phyloP scores from a whole-genome alignment of 179 eudicot species.

The Heliamphora pulchella region DNA sequence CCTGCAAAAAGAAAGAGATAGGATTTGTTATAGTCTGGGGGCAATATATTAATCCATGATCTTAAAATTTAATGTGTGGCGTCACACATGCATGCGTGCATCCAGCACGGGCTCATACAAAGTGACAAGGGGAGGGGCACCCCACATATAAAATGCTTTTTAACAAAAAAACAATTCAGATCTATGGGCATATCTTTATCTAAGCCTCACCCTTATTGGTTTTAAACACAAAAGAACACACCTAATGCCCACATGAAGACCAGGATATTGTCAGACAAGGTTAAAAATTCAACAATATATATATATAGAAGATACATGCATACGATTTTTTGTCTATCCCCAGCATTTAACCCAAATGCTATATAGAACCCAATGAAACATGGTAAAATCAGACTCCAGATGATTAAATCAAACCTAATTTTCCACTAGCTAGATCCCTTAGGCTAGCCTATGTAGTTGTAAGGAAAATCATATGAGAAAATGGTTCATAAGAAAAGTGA shows the following conservation, averaged over 20 bases:
- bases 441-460: too few relatives aligned
- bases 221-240: neutral
- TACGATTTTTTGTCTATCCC: neutral
- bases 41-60: neutral
- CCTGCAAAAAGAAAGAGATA: slow-evolving; percentile 37
- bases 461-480: too few relatives aligned
- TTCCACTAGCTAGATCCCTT: neutral
- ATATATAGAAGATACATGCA: neutral
- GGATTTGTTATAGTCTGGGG: neutral
- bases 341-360: neutral
- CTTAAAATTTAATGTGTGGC: neutral
- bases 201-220: neutral
- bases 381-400: neutral
- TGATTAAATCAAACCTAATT: slow-evolving; percentile 2
- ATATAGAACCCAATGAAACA: neutral
- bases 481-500: too few relatives aligned
- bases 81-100: neutral
- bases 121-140: neutral
- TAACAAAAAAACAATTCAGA: neutral
- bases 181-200: neutral
- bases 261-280: neutral
- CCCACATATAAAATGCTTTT: neutral
- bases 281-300: neutral
- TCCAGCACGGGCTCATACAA: neutral
- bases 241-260: neutral